phyloP scores from a whole-genome alignment of 495 filamentous ascomycete species.

The Bacidia gigantensis region DNA sequence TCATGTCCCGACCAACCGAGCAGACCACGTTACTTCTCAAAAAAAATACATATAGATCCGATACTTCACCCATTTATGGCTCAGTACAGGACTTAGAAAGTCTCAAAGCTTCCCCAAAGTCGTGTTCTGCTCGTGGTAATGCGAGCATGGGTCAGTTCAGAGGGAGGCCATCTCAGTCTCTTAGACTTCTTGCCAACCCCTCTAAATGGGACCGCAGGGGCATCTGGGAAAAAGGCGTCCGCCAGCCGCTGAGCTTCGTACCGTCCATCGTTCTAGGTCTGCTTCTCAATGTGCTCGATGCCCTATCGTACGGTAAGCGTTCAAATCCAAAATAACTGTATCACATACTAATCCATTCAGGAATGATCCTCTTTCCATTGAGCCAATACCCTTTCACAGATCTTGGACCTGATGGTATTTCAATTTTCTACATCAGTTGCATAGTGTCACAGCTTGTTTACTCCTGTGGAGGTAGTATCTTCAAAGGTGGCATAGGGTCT shows the following conservation, averaged over 20 bases:
- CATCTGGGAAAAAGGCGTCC: conserved; percentile 48
- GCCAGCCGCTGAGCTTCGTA: conserved; percentile 53
- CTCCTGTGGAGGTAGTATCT: conserved; percentile 70
- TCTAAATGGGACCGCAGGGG: conserved; percentile 57
- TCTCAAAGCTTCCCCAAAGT: conserved; percentile 14
- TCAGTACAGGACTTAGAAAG: conserved; percentile 21
- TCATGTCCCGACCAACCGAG: conserved; percentile 21
- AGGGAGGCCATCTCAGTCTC: not conserved
- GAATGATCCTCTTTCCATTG: conserved; percentile 90
- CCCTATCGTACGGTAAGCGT: conserved; percentile 69
- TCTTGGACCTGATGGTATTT: conserved; percentile 84
- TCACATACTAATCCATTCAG: conserved; percentile 23
- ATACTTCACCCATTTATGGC: conserved; percentile 3
- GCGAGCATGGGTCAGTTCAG: not conserved
- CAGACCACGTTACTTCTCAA: conserved; percentile 22
- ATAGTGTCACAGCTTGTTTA: conserved; percentile 91
- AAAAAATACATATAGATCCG: conserved; percentile 15
- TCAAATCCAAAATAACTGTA: not conserved
- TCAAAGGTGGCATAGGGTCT: conserved; percentile 87
- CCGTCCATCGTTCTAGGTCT: conserved; percentile 82
- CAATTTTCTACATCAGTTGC: conserved; percentile 96
- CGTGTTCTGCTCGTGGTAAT: conserved; percentile 7
- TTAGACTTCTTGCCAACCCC: conserved; percentile 32
- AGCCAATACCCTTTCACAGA: conserved; percentile 68
- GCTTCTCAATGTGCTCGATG: conserved; percentile 85